Evolutionary conservation across 169 alveolate species (phyloP).

Genomic region (Cryptosporidium sp.): DNA sequence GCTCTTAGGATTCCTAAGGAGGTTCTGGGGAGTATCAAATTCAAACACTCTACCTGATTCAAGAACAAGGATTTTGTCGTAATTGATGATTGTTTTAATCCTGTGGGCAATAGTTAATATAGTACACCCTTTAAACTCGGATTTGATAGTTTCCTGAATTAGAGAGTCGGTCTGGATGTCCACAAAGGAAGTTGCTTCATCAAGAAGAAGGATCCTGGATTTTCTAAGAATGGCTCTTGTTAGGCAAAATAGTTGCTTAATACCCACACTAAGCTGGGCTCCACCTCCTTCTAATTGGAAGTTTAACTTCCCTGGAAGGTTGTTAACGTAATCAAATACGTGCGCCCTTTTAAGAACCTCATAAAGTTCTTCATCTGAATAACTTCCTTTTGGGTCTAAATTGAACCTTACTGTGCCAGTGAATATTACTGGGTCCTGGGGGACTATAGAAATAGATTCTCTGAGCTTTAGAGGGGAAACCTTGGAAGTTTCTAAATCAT

Average conservation of each 20-base stretch:
- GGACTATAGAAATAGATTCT: constrained; percentile 32
- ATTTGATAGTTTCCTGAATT: constrained; percentile 81
- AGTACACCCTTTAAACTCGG: constrained; percentile 84
- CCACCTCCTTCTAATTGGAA: constrained; percentile 83
- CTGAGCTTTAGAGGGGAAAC: constrained; percentile 45
- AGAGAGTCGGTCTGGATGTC: constrained; percentile 84
- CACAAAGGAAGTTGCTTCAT: constrained; percentile 89
- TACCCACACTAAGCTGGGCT: constrained; percentile 86
- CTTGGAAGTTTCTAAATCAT: constrained; percentile 79
- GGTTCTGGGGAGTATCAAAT: constrained; percentile 83
- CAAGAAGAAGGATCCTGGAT: constrained; percentile 84
- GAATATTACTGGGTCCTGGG: constrained; percentile 84
- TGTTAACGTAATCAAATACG: constrained; percentile 4
- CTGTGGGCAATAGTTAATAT: constrained; percentile 90
- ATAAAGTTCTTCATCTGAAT: constrained; percentile 75
- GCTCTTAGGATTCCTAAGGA: constrained; percentile 77
- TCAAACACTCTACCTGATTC: constrained; percentile 83
- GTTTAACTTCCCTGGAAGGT: constrained; percentile 68
- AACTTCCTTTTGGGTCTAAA: constrained; percentile 82
- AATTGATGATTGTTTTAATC: constrained; percentile 86
- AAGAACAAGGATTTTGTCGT: constrained; percentile 85
- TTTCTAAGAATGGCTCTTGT: constrained; percentile 87
- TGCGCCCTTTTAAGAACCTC: constrained; percentile 67
- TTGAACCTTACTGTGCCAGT: constrained; percentile 84
- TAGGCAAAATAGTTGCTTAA: constrained; percentile 87